Conservation (phyloP, 2,329 filamentous ascomycete species). For the Colletotrichum spaethianum region DNA sequence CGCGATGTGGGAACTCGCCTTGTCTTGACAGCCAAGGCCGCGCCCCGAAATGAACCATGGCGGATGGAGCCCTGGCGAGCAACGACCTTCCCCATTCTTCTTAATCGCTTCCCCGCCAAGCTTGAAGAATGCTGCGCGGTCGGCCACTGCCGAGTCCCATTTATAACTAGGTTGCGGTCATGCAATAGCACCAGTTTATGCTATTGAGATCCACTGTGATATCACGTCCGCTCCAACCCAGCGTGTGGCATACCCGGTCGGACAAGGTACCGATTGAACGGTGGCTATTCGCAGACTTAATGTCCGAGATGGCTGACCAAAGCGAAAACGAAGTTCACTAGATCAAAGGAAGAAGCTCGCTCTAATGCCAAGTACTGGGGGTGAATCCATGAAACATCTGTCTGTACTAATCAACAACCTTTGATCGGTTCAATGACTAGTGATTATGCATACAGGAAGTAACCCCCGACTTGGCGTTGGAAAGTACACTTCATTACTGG, state of each 20-base stretch:
- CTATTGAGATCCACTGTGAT: background rate
- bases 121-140: constrained; percentile 15
- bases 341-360: background rate
- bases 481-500: background rate
- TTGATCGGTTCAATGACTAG: background rate
- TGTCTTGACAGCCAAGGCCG: constrained; percentile 20
- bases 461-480: background rate
- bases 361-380: background rate
- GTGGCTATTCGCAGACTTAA: background rate
- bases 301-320: background rate
- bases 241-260: background rate
- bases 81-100: constrained; percentile 34
- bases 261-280: background rate
- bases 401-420: background rate
- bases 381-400: background rate
- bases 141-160: constrained; percentile 29
- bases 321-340: background rate
- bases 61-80: constrained; percentile 25
- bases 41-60: constrained; percentile 31
- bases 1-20: background rate
- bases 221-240: background rate
- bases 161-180: background rate
- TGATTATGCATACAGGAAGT: background rate
- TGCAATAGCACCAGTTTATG: background rate
- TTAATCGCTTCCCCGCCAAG: constrained; percentile 27